phyloP scores from a whole-genome alignment of 1,284 basidiomycete species.

The Amylostereum chailletii region DNA sequence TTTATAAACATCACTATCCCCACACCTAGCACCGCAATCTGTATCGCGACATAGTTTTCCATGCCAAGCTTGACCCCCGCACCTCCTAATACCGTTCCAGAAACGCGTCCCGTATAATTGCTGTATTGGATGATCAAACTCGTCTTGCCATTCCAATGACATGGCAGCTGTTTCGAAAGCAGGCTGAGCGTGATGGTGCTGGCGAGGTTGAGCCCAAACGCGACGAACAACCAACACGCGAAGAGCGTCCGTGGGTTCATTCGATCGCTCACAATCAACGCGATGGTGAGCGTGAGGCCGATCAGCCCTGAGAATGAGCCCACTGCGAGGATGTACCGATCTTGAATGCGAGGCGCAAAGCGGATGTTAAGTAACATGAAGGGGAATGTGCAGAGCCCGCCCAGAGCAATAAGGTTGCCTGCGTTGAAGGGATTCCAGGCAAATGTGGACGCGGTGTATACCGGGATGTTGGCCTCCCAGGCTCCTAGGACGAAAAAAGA shows the following conservation, averaged over 20 bases:
- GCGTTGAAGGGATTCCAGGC: slow-evolving; percentile 53
- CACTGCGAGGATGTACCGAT: slow-evolving; percentile 47
- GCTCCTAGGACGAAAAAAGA: slow-evolving; percentile 67
- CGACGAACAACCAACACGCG: slow-evolving; percentile 57
- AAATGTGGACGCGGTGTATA: slow-evolving; percentile 46
- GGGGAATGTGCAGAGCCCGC: slow-evolving; percentile 52
- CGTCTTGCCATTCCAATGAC: slow-evolving; percentile 47
- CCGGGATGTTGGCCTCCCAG: slow-evolving; percentile 67
- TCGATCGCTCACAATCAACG: slow-evolving; percentile 29
- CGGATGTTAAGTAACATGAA: slow-evolving; percentile 57
- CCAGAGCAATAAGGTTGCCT: slow-evolving; percentile 65
- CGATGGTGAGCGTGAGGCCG: slow-evolving; percentile 45
- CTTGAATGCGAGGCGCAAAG: slow-evolving; percentile 49
- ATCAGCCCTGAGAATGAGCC: slow-evolving; percentile 42
- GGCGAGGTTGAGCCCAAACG: slow-evolving; percentile 65
- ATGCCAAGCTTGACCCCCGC: slow-evolving; percentile 58
- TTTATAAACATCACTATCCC: slow-evolving; percentile 44
- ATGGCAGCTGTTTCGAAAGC: slow-evolving; percentile 58
- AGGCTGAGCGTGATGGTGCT: slow-evolving; percentile 59
- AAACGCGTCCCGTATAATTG: slow-evolving; percentile 54
- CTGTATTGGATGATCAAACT: slow-evolving; percentile 60
- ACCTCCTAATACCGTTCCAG: slow-evolving; percentile 62
- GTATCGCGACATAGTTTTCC: slow-evolving; percentile 49
- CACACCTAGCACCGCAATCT: slow-evolving; percentile 52
- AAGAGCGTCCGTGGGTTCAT: slow-evolving; percentile 46